phyloP scores from a whole-genome alignment of 352 stramenopile species.

The Lagenidium giganteum region DNA sequence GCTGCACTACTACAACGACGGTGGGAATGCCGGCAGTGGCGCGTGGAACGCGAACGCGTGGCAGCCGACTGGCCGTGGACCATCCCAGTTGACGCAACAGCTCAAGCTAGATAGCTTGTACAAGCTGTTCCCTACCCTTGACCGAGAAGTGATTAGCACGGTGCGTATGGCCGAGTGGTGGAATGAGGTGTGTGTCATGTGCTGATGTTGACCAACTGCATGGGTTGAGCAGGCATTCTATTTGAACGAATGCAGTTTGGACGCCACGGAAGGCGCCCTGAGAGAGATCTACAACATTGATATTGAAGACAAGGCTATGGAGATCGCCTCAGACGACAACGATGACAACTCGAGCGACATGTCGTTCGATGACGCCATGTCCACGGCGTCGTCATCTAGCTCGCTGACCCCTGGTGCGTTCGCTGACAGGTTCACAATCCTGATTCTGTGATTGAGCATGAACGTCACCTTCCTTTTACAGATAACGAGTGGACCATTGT shows the following conservation, averaged over 20 bases:
- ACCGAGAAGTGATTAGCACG: conserved; percentile 47
- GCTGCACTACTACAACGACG: conserved; percentile 4
- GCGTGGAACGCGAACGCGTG: conserved; percentile 22
- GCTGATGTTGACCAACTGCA: conserved; percentile 2
- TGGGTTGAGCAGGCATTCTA: conserved; percentile 46
- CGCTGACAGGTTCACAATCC: too few species aligned
- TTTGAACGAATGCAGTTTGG: conserved; percentile 57
- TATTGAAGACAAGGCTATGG: conserved; percentile 7
- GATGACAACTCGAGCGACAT: conserved; percentile 13
- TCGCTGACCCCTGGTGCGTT: too few species aligned
- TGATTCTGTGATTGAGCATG: too few species aligned
- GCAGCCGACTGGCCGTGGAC: too few species aligned
- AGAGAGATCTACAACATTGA: conserved; percentile 58
- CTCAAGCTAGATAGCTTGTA: conserved; percentile 66
- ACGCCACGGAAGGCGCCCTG: conserved; percentile 55
- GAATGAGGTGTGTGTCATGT: conserved; percentile 3
- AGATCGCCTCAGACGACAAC: conserved; percentile 15
- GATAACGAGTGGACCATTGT: conserved; percentile 37
- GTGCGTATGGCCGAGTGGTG: conserved; percentile 18
- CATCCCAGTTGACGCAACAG: conserved; percentile 50
- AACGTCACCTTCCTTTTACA: too few species aligned
- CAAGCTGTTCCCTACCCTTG: conserved; percentile 44
- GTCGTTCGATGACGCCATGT: too few species aligned
- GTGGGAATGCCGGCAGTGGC: background rate
- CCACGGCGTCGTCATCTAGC: too few species aligned